Evolutionary conservation across 306 rosid species (phyloP).

Genomic region (Inga leiocalycina): DNA sequence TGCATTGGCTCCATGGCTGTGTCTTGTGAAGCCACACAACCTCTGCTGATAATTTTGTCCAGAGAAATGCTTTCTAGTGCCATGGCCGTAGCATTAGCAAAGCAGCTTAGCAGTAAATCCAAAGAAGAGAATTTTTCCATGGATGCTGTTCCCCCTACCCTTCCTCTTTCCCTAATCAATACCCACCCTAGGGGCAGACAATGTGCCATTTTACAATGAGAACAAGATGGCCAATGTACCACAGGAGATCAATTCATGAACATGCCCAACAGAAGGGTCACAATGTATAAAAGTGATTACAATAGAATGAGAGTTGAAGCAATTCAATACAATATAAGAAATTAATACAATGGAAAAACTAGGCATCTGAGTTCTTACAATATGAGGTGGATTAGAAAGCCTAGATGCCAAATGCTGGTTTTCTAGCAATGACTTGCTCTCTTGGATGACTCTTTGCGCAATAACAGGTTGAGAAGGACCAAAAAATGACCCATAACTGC

Average conservation of each 20-base stretch:
- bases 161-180: not conserved
- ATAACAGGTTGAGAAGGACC: constrained; percentile 89
- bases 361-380: constrained; percentile 47
- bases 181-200: not conserved
- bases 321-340: not conserved
- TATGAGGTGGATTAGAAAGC: constrained; percentile 46
- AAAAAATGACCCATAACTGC: constrained; percentile 93
- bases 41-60: not conserved
- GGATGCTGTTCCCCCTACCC: not conserved
- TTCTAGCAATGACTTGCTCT: constrained; percentile 85
- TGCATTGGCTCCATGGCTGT: not conserved
- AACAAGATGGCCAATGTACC: not conserved
- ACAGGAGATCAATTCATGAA: constrained; percentile 1
- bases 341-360: constrained; percentile 14
- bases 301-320: not conserved
- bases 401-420: constrained; percentile 67
- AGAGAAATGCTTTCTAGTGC: not conserved
- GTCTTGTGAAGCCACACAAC: not conserved
- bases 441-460: constrained; percentile 88
- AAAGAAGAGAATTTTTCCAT: not conserved
- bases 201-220: not conserved
- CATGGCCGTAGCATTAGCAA: not conserved
- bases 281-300: constrained; percentile 1
- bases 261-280: constrained; percentile 3
- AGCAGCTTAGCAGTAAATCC: not conserved